phyloP scores from a whole-genome alignment of 129 eudicot genomes.

The Centella asiatica region DNA sequence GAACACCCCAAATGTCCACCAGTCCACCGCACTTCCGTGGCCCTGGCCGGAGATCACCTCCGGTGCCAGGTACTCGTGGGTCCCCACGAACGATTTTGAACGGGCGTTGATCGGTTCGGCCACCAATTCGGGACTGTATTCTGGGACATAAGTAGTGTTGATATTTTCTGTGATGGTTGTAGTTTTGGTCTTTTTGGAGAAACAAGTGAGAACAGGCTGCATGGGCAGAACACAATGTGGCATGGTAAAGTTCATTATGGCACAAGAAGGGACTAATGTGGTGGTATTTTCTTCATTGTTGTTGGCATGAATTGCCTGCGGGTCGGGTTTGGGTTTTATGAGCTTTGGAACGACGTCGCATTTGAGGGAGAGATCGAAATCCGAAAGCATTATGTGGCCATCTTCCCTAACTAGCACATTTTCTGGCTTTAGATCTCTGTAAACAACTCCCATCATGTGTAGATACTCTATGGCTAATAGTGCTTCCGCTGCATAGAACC shows the following conservation, averaged over 20 bases:
- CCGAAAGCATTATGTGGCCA: conserved; percentile 78
- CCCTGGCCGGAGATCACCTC: conserved; percentile 77
- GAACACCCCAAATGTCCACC: conserved; percentile 86
- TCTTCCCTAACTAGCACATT: conserved; percentile 69
- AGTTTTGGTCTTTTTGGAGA: conserved; percentile 36
- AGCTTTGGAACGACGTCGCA: conserved; percentile 64
- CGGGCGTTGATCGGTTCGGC: conserved; percentile 61
- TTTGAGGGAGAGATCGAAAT: conserved; percentile 66
- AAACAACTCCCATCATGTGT: conserved; percentile 81
- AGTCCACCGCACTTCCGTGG: conserved; percentile 74
- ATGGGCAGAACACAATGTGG: conserved; percentile 55
- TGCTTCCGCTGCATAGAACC: conserved; percentile 71
- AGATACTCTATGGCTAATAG: conserved; percentile 69
- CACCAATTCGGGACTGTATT: conserved; percentile 40
- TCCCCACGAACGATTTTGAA: conserved; percentile 72
- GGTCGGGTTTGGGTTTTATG: conserved; percentile 27
- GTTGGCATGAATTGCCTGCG: not conserved
- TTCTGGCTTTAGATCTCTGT: conserved; percentile 73
- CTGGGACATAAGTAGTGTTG: conserved; percentile 14
- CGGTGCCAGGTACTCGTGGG: conserved; percentile 78
- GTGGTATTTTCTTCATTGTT: conserved; percentile 12
- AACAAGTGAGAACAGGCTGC: conserved; percentile 63
- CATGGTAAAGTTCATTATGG: conserved; percentile 20
- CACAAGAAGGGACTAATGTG: conserved; percentile 2
- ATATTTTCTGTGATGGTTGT: conserved; percentile 18